These are phyloP conservation scores for Carex sylvatica DNA, from an alignment of 202 grass and related monocot genomes.

Conservation along the genomic window DNA sequence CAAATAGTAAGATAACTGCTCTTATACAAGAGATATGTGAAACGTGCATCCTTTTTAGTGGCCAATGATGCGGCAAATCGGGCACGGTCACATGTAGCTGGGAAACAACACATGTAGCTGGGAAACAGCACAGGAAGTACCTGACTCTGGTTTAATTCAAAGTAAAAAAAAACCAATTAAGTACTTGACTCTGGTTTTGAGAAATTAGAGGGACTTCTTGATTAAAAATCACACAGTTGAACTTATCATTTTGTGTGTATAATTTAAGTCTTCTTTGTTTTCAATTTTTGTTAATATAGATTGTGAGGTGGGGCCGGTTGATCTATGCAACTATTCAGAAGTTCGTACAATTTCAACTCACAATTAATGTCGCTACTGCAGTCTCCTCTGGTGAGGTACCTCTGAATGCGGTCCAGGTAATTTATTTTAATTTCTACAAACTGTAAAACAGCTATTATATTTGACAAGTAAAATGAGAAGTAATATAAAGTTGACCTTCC, in stretches of 20 bases:
- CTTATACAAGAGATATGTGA: slow-evolving; percentile 85
- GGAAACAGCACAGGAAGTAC: no score
- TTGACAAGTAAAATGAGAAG: background rate
- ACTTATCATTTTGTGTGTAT: no score
- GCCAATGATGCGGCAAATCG: slow-evolving; percentile 86
- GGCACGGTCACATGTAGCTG: slow-evolving; percentile 77
- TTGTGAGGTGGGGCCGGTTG: slow-evolving; percentile 94
- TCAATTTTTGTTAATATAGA: slow-evolving; percentile 43
- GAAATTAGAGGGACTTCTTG: no score
- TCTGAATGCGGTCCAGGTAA: slow-evolving; percentile 93
- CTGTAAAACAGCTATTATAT: slow-evolving; percentile 8
- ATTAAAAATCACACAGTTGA: no score
- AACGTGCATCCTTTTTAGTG: slow-evolving; percentile 80
- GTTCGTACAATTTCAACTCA: slow-evolving; percentile 98
- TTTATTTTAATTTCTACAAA: background rate
- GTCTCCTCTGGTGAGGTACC: slow-evolving; percentile 91
- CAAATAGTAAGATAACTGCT: slow-evolving; percentile 63
- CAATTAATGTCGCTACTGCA: slow-evolving; percentile 87
- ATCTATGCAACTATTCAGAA: slow-evolving; percentile 98
- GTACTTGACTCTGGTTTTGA: no score
- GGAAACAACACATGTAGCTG: slow-evolving; percentile 92
- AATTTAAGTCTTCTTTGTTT: background rate
- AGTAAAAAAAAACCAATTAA: no score
- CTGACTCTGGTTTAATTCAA: no score
- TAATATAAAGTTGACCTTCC: background rate